Percentiles rank a stretch among this genome's conserved stretches.
phyloP scores from a whole-genome alignment of 176 grass and related monocot genomes.

The Triticum monococcum region DNA sequence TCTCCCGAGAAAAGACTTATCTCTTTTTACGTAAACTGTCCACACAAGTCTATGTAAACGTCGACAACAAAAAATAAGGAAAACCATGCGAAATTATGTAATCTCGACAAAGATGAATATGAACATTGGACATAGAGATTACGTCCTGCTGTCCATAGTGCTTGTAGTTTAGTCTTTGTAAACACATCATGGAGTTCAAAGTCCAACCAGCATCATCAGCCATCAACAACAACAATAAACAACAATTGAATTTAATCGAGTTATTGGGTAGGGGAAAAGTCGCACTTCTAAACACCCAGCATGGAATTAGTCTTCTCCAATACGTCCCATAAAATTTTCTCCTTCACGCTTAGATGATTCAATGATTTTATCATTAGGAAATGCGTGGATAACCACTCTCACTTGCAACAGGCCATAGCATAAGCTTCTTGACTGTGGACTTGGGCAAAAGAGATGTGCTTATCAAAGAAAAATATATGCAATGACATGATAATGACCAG shows the following conservation, averaged over 20 bases:
- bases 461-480: not conserved
- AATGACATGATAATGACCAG: not conserved
- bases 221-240: not conserved
- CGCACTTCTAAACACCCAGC: conserved; percentile 24
- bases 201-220: conserved; percentile 35
- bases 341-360: not conserved
- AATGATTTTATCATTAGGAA: not conserved
- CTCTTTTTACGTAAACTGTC: not conserved
- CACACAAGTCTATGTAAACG: not conserved
- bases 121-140: not conserved
- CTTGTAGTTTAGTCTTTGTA: conserved; percentile 38
- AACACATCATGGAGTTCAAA: conserved; percentile 28
- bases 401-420: not conserved
- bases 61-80: not conserved
- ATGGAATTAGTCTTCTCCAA: conserved; percentile 24
- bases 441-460: not conserved
- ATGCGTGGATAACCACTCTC: not conserved
- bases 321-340: not conserved
- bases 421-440: conserved; percentile 7
- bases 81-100: not conserved
- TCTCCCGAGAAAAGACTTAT: not conserved
- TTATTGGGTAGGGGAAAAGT: conserved; percentile 30
- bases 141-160: not conserved
- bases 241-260: not conserved
- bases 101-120: not conserved